Percentiles rank a stretch among this genome's conserved stretches.
Evolutionary conservation across 768 basidiomycete species (phyloP).

Genomic region (Cantharellus cinnabarinus): DNA sequence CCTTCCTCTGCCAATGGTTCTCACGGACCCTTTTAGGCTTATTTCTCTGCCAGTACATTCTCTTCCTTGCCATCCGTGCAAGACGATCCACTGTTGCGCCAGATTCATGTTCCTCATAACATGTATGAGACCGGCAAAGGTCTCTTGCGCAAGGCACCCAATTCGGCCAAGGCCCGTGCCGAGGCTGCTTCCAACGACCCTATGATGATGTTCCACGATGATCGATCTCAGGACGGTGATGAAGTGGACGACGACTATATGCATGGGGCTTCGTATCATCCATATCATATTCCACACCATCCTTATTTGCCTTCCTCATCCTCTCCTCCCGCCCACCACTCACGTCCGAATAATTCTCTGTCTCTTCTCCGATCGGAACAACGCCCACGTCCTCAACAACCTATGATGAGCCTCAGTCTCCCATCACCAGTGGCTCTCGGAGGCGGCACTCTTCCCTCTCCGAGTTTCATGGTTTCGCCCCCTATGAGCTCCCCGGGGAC

Average conservation of each 20-base stretch:
- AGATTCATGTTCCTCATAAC: slow-evolving; percentile 43
- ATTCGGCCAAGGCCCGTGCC: not conserved
- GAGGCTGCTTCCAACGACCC: not conserved
- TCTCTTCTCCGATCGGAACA: too few species aligned
- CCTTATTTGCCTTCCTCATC: not conserved
- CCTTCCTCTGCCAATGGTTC: slow-evolving; percentile 24
- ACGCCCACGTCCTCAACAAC: too few species aligned
- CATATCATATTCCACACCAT: not conserved
- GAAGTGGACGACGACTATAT: not conserved
- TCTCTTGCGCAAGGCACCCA: slow-evolving; percentile 7
- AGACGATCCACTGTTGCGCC: slow-evolving; percentile 51
- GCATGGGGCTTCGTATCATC: not conserved
- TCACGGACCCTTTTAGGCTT: slow-evolving; percentile 47
- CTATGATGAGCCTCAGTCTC: too few species aligned
- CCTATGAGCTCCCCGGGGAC: too few species aligned
- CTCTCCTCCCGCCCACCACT: not conserved
- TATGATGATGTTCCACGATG: not conserved
- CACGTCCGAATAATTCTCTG: not conserved
- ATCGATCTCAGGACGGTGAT: not conserved
- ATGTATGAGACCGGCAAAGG: slow-evolving; percentile 55
- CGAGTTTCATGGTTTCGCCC: not conserved
- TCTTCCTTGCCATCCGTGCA: slow-evolving; percentile 36
- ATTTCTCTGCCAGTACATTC: slow-evolving; percentile 5
- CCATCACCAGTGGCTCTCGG: not conserved
- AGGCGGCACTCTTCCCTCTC: not conserved